Conservation (phyloP, 2,329 filamentous ascomycete species). For the Ampelomyces quisqualis region DNA sequence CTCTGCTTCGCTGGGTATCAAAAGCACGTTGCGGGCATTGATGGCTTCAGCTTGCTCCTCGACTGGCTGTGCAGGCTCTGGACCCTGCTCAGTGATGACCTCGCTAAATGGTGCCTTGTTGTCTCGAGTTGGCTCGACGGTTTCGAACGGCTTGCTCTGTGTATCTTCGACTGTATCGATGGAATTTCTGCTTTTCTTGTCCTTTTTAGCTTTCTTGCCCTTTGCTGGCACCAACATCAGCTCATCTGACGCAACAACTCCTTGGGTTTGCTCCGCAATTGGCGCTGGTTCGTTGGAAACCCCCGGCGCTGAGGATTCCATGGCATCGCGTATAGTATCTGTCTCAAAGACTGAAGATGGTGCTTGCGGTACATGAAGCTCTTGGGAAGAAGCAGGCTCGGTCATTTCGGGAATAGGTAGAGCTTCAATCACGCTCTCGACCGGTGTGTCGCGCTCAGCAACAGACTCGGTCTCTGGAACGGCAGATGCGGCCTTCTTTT, state of each 20-base stretch:
- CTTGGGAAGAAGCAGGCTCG: background rate
- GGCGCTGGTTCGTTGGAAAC: no score
- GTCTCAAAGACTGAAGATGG: no score
- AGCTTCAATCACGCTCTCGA: background rate
- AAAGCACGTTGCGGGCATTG: background rate
- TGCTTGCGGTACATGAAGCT: no score
- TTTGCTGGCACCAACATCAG: slow-evolving; percentile 20
- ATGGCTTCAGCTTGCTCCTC: background rate
- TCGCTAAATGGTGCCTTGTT: background rate
- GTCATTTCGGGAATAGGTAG: slow-evolving; percentile 1
- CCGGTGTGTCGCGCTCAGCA: slow-evolving; percentile 1
- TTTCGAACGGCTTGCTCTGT: background rate
- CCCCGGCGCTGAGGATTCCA: no score
- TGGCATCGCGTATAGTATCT: no score
- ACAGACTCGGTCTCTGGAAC: no score
- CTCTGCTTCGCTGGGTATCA: no score
- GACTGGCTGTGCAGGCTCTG: no score
- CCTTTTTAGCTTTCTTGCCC: slow-evolving; percentile 32
- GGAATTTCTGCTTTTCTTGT: slow-evolving; percentile 29
- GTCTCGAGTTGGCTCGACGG: slow-evolving; percentile 4
- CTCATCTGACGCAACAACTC: slow-evolving; percentile 17
- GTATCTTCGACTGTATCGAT: slow-evolving; percentile 9
- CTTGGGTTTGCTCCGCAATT: slow-evolving; percentile 8
- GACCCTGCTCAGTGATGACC: background rate
- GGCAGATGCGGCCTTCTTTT: no score